These are phyloP conservation scores for Amoeboaphelidium occidentale DNA, from an alignment of 371 early-diverging fungal species.

Conservation along the genomic window DNA sequence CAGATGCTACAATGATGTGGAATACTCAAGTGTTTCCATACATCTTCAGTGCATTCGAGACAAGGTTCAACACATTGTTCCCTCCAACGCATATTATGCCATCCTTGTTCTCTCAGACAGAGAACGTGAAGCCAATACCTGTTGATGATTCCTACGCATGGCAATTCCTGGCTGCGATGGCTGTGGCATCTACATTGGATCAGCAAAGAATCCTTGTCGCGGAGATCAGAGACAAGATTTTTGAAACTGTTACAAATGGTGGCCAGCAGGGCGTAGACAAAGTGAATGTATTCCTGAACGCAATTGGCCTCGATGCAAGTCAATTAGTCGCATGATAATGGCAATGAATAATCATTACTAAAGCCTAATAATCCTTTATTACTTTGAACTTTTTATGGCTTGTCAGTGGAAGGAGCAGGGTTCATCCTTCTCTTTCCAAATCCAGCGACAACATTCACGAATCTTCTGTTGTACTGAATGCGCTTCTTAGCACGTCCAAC, in stretches of 20 bases:
- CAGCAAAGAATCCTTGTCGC: neutral
- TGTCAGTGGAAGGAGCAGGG: neutral
- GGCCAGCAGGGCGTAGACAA: neutral
- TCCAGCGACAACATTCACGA: constrained; percentile 70
- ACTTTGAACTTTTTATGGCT: too few relatives aligned
- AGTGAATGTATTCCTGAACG: neutral
- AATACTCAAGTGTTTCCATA: neutral
- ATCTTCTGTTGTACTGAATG: constrained; percentile 87
- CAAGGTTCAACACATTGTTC: neutral
- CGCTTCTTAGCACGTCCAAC: constrained; percentile 95
- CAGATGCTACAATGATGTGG: neutral
- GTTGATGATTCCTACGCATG: neutral
- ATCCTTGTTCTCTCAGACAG: neutral
- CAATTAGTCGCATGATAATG: too few relatives aligned
- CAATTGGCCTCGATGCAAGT: neutral
- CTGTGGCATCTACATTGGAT: neutral
- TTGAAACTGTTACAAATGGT: neutral
- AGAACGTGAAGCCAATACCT: neutral
- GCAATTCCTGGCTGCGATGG: neutral
- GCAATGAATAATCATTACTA: too few relatives aligned
- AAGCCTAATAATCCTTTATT: too few relatives aligned
- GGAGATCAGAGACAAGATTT: neutral
- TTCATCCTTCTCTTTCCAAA: constrained; percentile 29
- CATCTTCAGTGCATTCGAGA: neutral
- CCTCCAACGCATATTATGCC: neutral